Evolutionary conservation across 2,329 filamentous ascomycete species (phyloP).

Genomic region (Seiridium cupressi): DNA sequence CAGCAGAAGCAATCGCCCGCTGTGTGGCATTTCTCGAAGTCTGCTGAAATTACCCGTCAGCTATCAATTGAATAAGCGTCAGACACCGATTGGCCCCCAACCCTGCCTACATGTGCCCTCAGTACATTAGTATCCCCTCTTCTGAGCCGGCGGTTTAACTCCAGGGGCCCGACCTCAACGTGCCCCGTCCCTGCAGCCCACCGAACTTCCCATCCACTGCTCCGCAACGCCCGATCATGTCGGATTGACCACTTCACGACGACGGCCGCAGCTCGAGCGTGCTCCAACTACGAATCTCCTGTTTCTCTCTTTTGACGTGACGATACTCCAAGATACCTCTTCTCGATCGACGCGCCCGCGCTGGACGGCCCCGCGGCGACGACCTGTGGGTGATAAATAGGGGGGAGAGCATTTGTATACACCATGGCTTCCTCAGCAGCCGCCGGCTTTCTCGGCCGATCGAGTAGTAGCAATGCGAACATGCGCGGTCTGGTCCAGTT

Average conservation of each 20-base stretch:
- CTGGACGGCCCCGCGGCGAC: background rate
- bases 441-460: conserved; percentile 64
- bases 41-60: no score
- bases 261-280: conserved; percentile 28
- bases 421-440: conserved; percentile 53
- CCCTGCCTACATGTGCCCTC: no score
- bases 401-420: conserved; percentile 13
- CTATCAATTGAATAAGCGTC: no score
- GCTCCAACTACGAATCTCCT: conserved; percentile 11
- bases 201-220: background rate
- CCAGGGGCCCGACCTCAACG: no score
- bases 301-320: background rate
- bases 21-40: no score
- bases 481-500: conserved; percentile 92
- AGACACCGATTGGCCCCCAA: no score
- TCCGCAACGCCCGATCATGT: conserved; percentile 23
- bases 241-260: conserved; percentile 27
- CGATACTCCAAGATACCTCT: background rate
- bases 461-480: conserved; percentile 62
- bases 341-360: background rate
- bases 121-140: no score
- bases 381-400: background rate
- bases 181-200: background rate
- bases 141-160: no score
- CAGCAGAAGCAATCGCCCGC: no score